Evolutionary conservation across 2,329 filamentous ascomycete genomes (phyloP), one percentile per base, ranked within the genome.

Genomic region (Cordyceps javanica): DNA sequence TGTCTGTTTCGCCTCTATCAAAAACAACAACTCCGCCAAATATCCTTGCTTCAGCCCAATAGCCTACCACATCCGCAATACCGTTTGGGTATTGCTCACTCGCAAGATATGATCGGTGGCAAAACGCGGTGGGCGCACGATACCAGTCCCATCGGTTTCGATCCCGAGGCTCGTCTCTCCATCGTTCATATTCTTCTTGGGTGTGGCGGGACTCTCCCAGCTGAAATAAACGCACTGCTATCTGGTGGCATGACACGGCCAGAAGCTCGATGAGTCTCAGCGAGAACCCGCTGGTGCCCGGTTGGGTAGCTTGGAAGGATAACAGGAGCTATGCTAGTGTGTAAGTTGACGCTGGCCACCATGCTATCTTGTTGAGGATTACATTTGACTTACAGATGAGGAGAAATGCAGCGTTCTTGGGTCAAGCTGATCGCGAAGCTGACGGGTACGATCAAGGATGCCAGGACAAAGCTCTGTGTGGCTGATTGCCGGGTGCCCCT

Each of bases 21-120:
- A 70, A 70, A 1, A 69, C 41, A 7, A 66, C 57, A 3, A 70
- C 68, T 7, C 67, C 68, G 11, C 66, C 67, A 32, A 70, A 60
- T 50, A 69, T 66, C 30, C 65, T 60, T 10, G 59, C 59, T 55
- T 70, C 67, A 9, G 65, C 67, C 68, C 65, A 69, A 53, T 68
- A 70, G 10, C 63, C 68, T 14, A 62, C 63, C 16, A 64, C 41
- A 57, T 65, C 62, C 16, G 62, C 60, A 32, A 62, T 13, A 9
- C 63, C 62, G 44, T 60, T 53, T 7, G 64, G 62, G 45, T 71
- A 73, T 28, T 68, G 66, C 8, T 69, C 61, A 32, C 44, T 48
- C 44, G 44, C 28, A 48, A 48, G 16, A 32, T 48, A 48, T 32
- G 44, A 48, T 32, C 44, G 44, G 44, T 48, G 28, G 44, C 44